Evolutionary conservation across 2,329 filamentous ascomycete species (phyloP).

Genomic region (Trichophaea hybrida): DNA sequence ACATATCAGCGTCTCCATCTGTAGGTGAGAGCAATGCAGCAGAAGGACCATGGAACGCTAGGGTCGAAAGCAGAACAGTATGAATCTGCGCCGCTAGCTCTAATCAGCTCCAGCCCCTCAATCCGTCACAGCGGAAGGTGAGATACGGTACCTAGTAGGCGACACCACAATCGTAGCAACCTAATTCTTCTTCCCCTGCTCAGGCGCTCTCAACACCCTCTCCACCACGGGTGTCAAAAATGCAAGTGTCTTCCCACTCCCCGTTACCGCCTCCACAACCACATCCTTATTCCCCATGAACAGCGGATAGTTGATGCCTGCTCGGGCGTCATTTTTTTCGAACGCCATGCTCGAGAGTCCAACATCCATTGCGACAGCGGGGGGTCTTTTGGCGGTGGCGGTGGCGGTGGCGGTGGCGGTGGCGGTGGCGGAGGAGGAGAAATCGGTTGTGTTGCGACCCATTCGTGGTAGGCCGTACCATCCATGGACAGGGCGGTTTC

Average conservation of each 20-base stretch:
- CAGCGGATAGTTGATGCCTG: constrained; percentile 82
- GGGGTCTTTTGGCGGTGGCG: constrained; percentile 34
- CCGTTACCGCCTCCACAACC: constrained; percentile 83
- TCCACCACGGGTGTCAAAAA: constrained; percentile 76
- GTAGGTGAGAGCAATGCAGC: constrained; percentile 37
- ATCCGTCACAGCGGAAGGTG: neutral
- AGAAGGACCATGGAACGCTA: constrained; percentile 72
- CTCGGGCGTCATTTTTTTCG: constrained; percentile 76
- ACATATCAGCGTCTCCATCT: neutral
- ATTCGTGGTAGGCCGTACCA: too few species aligned
- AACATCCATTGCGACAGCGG: constrained; percentile 69
- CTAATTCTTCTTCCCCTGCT: constrained; percentile 61
- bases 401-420: neutral
- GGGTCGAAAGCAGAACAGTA: constrained; percentile 58
- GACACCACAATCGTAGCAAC: constrained; percentile 83
- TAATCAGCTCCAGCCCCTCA: neutral
- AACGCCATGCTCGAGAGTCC: constrained; percentile 71
- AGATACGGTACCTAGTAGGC: constrained; percentile 46
- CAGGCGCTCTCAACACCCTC: constrained; percentile 62
- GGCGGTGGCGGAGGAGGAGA: too few species aligned
- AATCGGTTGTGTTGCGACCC: too few species aligned
- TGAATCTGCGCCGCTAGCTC: constrained; percentile 74
- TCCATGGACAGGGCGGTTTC: too few species aligned
- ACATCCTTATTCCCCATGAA: constrained; percentile 86
- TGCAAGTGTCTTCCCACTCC: constrained; percentile 76